Percentiles rank a stretch among this genome's conserved stretches.
phyloP scores from a whole-genome alignment of 352 stramenopile genomes.

The Plasmopara halstedii region DNA sequence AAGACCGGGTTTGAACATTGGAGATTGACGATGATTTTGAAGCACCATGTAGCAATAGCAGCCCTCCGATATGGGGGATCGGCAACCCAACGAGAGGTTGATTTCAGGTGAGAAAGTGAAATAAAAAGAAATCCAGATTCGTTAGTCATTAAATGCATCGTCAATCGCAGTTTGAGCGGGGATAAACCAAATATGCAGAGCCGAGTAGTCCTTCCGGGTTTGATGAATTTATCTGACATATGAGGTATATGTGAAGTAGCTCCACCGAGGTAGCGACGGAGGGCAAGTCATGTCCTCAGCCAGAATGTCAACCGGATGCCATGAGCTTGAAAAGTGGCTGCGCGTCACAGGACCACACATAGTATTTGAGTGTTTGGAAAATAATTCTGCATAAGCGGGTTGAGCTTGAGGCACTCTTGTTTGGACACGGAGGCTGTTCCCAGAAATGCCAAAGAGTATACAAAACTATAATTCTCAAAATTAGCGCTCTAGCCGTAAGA shows the following conservation, averaged over 20 bases:
- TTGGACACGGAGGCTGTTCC: background rate
- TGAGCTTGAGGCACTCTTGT: background rate
- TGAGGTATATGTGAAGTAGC: background rate
- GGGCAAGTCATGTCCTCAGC: background rate
- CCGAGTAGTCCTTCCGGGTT: background rate
- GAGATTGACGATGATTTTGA: background rate
- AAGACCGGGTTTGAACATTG: background rate
- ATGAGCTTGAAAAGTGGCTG: background rate
- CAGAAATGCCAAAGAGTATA: background rate
- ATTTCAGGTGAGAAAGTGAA: background rate
- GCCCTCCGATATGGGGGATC: background rate
- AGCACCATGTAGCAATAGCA: background rate
- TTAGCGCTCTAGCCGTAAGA: background rate
- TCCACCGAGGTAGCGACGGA: background rate
- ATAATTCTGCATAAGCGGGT: background rate
- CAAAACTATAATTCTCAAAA: background rate
- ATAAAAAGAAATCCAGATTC: background rate
- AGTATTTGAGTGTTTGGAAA: background rate
- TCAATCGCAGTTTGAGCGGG: background rate
- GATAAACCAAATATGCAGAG: background rate
- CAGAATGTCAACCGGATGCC: background rate
- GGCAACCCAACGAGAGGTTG: background rate
- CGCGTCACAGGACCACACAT: background rate
- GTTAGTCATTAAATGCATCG: background rate
- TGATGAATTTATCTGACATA: background rate